phyloP scores from a whole-genome alignment of 176 grass and related monocot species.

The Ananas comosus region DNA sequence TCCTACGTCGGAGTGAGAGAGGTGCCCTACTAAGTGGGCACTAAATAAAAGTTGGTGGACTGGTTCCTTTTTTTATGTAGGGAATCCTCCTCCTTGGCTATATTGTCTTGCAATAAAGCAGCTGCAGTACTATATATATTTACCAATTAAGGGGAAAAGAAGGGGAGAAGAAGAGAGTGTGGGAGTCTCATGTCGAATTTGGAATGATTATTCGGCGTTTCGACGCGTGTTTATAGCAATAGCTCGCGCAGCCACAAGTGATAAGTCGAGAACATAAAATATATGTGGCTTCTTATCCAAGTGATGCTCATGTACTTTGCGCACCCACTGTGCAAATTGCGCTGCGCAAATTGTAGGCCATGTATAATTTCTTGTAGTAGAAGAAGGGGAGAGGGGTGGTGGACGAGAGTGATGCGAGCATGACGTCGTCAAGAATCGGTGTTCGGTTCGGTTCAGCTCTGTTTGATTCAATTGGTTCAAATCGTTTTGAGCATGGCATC shows the following conservation, averaged over 20 bases:
- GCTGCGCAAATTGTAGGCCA: not conserved
- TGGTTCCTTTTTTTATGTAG: not conserved
- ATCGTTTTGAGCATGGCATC: no score
- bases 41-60: not conserved
- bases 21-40: not conserved
- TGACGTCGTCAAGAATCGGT: constrained; percentile 39
- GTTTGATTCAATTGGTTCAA: not conserved
- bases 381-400: constrained; percentile 12
- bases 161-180: not conserved
- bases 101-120: not conserved
- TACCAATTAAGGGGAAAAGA: not conserved
- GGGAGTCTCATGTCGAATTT: not conserved
- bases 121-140: not conserved
- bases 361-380: constrained; percentile 25
- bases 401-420: constrained; percentile 34
- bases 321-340: constrained; percentile 16
- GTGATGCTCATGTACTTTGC: constrained; percentile 61
- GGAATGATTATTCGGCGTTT: no score
- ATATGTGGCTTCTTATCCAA: constrained; percentile 55
- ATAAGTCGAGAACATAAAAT: no score
- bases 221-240: no score
- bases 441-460: not conserved
- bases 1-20: not conserved
- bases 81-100: not conserved
- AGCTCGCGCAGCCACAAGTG: no score